These are phyloP conservation scores for Ceratobasidium sp. DNA, from an alignment of 1,284 basidiomycete species.

Conservation along the genomic window DNA sequence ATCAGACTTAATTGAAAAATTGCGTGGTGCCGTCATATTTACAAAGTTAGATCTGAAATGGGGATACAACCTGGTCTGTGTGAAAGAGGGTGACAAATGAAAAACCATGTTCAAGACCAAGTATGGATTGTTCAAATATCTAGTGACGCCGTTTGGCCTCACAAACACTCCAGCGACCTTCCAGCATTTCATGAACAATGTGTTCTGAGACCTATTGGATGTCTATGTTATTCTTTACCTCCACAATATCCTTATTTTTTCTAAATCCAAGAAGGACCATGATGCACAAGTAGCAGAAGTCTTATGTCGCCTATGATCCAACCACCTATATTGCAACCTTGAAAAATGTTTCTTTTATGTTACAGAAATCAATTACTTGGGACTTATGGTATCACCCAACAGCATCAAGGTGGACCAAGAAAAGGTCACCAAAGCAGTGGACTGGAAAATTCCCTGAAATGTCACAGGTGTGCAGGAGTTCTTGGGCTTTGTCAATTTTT, in stretches of 20 bases:
- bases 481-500: constrained; percentile 52
- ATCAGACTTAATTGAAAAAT: constrained; percentile 52
- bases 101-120: too few relatives aligned
- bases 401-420: constrained; percentile 52
- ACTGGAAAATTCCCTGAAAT: constrained; percentile 53
- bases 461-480: constrained; percentile 53
- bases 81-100: constrained; percentile 29
- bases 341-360: constrained; percentile 53
- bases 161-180: too few relatives aligned
- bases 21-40: constrained; percentile 51
- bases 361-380: constrained; percentile 54
- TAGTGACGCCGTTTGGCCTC: too few relatives aligned
- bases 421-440: constrained; percentile 53
- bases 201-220: too few relatives aligned
- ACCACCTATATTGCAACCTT: constrained; percentile 49
- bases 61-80: constrained; percentile 54
- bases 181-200: too few relatives aligned
- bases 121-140: too few relatives aligned
- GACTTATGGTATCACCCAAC: constrained; percentile 49
- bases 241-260: too few relatives aligned
- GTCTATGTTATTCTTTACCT: too few relatives aligned
- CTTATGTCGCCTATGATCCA: constrained; percentile 46
- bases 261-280: constrained; percentile 51
- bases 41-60: constrained; percentile 53
- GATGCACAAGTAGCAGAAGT: constrained; percentile 51